These are phyloP conservation scores for Puya raimondii DNA, from an alignment of 176 grass and related monocot species.

Conservation along the genomic window DNA sequence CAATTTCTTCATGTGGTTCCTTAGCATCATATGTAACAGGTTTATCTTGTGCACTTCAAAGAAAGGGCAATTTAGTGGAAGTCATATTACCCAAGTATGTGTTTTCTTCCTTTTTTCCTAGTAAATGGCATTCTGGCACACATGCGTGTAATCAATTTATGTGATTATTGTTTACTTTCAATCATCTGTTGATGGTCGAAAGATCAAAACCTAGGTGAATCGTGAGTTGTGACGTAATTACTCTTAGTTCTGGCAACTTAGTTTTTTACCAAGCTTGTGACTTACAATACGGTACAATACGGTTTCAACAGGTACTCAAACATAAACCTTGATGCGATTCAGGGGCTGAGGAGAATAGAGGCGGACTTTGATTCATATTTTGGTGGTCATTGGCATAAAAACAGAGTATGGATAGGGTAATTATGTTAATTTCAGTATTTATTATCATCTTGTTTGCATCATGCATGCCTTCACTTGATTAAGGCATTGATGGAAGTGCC, in stretches of 20 bases:
- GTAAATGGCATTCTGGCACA: neutral
- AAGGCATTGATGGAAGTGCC: neutral
- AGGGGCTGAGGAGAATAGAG: slow-evolving; percentile 36
- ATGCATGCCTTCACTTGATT: neutral
- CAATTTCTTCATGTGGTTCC: slow-evolving; percentile 34
- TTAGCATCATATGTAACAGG: slow-evolving; percentile 38
- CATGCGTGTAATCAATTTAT: neutral
- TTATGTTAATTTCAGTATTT: slow-evolving; percentile 1
- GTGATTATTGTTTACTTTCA: neutral
- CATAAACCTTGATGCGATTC: slow-evolving; percentile 23
- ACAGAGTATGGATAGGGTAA: slow-evolving; percentile 50
- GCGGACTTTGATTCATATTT: slow-evolving; percentile 52
- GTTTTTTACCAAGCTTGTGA: neutral
- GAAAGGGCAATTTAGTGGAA: slow-evolving; percentile 49
- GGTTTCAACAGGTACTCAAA: slow-evolving; percentile 24
- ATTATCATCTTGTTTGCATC: neutral
- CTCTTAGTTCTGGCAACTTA: too few relatives aligned
- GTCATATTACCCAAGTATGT: slow-evolving; percentile 58
- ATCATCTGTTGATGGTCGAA: too few relatives aligned
- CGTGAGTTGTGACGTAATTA: too few relatives aligned
- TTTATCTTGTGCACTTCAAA: slow-evolving; percentile 43
- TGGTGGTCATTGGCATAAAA: slow-evolving; percentile 42
- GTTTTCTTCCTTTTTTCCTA: slow-evolving; percentile 2
- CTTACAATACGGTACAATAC: neutral
- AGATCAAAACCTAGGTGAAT: too few relatives aligned